Evolutionary conservation across 768 basidiomycete genomes (phyloP).

Genomic region (Lactifluus rugatus): DNA sequence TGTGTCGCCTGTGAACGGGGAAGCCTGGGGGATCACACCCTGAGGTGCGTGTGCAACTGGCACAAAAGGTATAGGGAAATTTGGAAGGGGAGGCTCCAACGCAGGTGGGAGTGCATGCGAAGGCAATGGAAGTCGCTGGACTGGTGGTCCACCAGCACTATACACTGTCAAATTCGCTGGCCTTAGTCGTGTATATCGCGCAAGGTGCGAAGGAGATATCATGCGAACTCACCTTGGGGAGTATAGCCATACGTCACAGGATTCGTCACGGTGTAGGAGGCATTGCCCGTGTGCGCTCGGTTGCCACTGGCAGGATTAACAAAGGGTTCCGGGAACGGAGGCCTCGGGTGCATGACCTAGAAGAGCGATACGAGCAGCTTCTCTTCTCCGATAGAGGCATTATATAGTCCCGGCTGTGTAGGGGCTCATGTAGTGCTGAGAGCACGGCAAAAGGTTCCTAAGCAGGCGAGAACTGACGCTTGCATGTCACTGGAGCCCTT

Average conservation of each 20-base stretch:
- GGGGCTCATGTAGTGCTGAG: no score
- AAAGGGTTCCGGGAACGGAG: not conserved
- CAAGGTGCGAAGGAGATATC: not conserved
- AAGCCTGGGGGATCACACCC: no score
- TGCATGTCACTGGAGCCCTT: no score
- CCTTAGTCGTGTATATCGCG: not conserved
- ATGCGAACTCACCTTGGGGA: not conserved
- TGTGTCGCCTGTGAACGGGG: no score
- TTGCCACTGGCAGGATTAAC: not conserved
- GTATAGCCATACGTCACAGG: not conserved
- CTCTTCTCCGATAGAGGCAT: no score
- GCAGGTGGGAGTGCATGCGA: not conserved
- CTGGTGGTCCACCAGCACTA: not conserved
- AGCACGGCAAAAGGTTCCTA: no score
- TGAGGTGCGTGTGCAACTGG: no score
- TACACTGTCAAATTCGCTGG: no score
- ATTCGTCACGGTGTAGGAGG: not conserved
- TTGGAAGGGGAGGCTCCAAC: not conserved
- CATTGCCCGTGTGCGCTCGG: not conserved
- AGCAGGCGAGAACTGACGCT: no score
- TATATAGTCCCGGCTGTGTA: no score
- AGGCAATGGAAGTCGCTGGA: not conserved
- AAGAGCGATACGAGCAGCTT: no score
- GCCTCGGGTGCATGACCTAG: not conserved
- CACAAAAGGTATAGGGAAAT: no score